Base-by-base conservation (phyloP, 1,284 basidiomycete species). In the Cutaneotrichosporon sp. region DNA sequence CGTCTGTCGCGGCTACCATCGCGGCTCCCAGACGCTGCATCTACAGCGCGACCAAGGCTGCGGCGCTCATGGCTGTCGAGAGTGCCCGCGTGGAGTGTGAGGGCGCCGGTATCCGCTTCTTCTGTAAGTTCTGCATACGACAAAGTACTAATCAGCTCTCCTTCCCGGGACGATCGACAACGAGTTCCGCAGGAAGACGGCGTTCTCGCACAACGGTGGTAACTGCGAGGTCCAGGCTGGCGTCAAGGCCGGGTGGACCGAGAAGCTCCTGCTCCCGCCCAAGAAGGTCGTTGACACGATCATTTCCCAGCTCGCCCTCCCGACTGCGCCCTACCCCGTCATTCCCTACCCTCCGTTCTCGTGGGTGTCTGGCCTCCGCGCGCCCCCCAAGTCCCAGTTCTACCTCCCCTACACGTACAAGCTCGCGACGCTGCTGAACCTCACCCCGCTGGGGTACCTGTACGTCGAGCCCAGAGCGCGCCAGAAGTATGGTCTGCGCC, bases 1-100 rank as follows among this genome's bases (percentile, higher is more conserved):
- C 91, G 10, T 91, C 89, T 8, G 83, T 90, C 5, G 92, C 89
- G 3, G 88, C 91, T 0, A 83, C 90, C 9, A 86, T 94, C 31
- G 90, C 93, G 0, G 88, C 93, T 0, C 94, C 94, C 0, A 92
- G 91, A 0, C 88, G 94, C 18, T 83, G 90, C 0, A 81, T 97
- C 32, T 97, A 97, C 77, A 87, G 86, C 0, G 88, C 92, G 0
- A 91, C 90, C 5, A 97, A 97, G 78, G 83, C 89, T 2, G 89
- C 91, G 0, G 89, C 89, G 2, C 84, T 92, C 55, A 77, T 89
- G 51, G 87, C 92, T 64, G 91, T 90, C 78, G 76, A 76, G 88
- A 90, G 77, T 83, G 89, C 5, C 84, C 91, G 96, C 59, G 77
- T 80, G 36, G 80, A 82, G 65, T 75, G 82, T 58, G 73, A 77